Percentiles rank a stretch among this genome's conserved stretches.
These are phyloP conservation scores for Trichoderma harzianum DNA, from an alignment of 2,329 filamentous ascomycete species.

Conservation along the genomic window DNA sequence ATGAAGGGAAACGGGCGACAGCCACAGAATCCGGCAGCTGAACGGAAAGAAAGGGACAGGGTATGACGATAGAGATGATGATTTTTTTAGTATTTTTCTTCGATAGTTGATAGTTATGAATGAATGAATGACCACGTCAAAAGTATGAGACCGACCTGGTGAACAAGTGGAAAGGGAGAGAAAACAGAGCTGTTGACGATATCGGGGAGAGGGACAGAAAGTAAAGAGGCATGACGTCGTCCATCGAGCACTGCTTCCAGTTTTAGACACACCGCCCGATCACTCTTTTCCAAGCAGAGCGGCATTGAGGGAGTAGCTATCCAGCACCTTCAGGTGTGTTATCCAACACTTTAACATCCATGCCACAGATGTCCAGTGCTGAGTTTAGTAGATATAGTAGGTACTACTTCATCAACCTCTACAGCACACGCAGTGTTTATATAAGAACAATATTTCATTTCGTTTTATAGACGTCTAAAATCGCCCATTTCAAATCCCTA, in stretches of 20 bases:
- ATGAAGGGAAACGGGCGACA: not conserved
- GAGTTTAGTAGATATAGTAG: not conserved
- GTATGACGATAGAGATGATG: not conserved
- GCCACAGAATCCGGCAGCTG: not conserved
- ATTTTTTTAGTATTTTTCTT: not conserved
- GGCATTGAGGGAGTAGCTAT: not conserved
- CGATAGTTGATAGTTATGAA: not conserved
- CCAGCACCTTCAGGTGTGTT: not conserved
- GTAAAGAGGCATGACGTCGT: not conserved
- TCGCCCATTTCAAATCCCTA: conserved; percentile 13
- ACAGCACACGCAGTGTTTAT: not conserved
- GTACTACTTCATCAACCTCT: not conserved
- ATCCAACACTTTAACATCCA: not conserved
- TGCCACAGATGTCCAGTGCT: not conserved
- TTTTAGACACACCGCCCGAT: not conserved
- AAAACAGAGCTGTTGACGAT: not conserved
- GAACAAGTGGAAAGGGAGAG: not conserved
- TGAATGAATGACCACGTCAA: conserved; percentile 11
- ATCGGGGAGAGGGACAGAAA: not conserved
- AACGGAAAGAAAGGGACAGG: not conserved
- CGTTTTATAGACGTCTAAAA: conserved; percentile 19
- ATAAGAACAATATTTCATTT: conserved; percentile 1
- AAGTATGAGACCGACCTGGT: not conserved
- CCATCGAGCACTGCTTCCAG: not conserved
- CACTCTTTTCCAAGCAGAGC: not conserved